Percentiles rank a stretch among this genome's conserved stretches.
Evolutionary conservation across 2,329 filamentous ascomycete species (phyloP).

Genomic region (Botrytis byssoidea): DNA sequence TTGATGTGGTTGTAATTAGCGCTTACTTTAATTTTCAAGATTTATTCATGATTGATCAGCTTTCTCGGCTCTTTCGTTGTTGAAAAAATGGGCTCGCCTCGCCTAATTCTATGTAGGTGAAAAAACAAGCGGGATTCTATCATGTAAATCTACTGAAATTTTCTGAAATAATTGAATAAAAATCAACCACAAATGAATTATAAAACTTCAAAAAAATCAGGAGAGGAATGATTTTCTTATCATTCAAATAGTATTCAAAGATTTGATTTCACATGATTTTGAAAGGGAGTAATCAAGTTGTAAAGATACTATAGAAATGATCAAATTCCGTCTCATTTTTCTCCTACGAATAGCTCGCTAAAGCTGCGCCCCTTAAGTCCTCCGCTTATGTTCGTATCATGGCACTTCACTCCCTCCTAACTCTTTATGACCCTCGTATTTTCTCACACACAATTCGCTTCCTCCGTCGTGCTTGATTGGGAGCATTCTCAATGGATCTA

Average conservation of each 20-base stretch:
- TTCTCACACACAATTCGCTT: background rate
- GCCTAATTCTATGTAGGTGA: background rate
- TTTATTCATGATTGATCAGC: background rate
- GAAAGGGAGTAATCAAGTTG: too few relatives aligned
- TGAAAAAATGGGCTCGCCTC: background rate
- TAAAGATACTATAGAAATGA: too few relatives aligned
- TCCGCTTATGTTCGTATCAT: background rate
- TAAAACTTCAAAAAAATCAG: too few relatives aligned
- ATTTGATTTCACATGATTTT: too few relatives aligned
- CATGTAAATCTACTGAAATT: too few relatives aligned
- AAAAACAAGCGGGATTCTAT: too few relatives aligned
- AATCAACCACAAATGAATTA: too few relatives aligned
- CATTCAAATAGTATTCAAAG: too few relatives aligned
- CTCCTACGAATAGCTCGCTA: background rate
- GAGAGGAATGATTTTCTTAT: too few relatives aligned
- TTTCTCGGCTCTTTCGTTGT: background rate
- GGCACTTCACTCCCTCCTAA: background rate
- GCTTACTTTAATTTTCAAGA: background rate
- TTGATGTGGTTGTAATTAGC: background rate
- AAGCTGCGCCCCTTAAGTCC: background rate
- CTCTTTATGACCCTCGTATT: background rate
- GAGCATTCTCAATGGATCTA: background rate
- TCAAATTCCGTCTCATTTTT: too few relatives aligned
- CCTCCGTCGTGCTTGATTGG: background rate
- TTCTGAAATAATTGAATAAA: too few relatives aligned